Evolutionary conservation across 306 rosid genomes (phyloP).

Genomic region (Cucumis hystrix): DNA sequence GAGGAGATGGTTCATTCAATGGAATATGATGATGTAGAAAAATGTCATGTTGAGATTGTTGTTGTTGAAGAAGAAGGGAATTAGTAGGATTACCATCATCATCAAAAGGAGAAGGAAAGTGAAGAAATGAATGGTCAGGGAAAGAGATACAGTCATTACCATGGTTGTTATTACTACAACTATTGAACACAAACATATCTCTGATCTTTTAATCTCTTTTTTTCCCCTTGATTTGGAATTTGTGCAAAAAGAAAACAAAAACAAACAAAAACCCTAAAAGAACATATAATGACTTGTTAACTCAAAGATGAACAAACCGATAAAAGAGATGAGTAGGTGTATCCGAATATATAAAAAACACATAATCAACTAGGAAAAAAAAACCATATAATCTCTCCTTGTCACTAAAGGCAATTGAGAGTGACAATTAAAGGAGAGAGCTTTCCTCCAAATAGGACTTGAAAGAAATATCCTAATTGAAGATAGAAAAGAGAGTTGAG

Average conservation of each 20-base stretch:
- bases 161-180: neutral
- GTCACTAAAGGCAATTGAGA: neutral
- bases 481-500: neutral
- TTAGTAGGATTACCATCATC: constrained; percentile 13
- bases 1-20: neutral
- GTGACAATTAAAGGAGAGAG: neutral
- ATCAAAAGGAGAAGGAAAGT: constrained; percentile 40
- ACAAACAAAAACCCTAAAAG: neutral
- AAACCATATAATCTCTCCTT: neutral
- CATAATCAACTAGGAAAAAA: too few species aligned
- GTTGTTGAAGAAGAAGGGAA: constrained; percentile 16
- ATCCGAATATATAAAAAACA: too few species aligned
- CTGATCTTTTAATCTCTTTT: neutral
- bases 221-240: neutral
- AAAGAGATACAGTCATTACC: constrained; percentile 29
- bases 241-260: neutral
- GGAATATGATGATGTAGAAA: neutral
- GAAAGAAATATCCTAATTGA: too few species aligned
- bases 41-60: constrained; percentile 12
- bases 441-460: too few species aligned
- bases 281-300: neutral
- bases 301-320: too few species aligned
- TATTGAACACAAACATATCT: constrained; percentile 42
- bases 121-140: constrained; percentile 29
- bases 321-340: too few species aligned